Evolutionary conservation across 805 yeast species (phyloP).

Genomic region (Saturnispora ahearnii): DNA sequence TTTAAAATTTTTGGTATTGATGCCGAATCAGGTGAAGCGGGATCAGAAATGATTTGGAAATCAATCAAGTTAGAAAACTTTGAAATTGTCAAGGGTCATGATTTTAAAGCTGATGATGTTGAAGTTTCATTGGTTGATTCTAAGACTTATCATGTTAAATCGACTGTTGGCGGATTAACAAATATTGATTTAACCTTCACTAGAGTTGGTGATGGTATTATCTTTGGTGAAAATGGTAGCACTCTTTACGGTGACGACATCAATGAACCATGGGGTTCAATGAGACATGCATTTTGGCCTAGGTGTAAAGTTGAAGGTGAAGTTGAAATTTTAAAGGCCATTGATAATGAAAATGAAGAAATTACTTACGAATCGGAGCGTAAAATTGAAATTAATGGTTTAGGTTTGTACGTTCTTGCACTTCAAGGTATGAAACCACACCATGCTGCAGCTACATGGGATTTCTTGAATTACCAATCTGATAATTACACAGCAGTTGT

Average conservation of each 20-base stretch:
- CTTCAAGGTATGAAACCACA: constrained; percentile 99
- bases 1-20: constrained; percentile 62
- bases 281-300: constrained; percentile 98
- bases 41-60: constrained; percentile 60
- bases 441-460: constrained; percentile 97
- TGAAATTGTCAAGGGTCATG: constrained; percentile 52
- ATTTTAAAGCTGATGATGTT: constrained; percentile 71
- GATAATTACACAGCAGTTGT: constrained; percentile 62
- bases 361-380: constrained; percentile 6
- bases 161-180: constrained; percentile 61
- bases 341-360: constrained; percentile 12
- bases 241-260: constrained; percentile 81
- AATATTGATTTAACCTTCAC: constrained; percentile 59
- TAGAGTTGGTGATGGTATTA: constrained; percentile 67
- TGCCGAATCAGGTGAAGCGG: constrained; percentile 33
- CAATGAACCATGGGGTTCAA: constrained; percentile 89
- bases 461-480: constrained; percentile 83
- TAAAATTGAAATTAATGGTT: constrained; percentile 30
- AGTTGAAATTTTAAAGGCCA: constrained; percentile 29
- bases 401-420: constrained; percentile 88
- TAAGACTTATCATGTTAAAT: constrained; percentile 43
- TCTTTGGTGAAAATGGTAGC: constrained; percentile 81
- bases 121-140: constrained; percentile 52
- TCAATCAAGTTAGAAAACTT: constrained; percentile 82
- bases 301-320: constrained; percentile 66